These are phyloP conservation scores for Microbotryum silenes-acaulis DNA, from an alignment of 1,284 basidiomycete species.

Conservation along the genomic window DNA sequence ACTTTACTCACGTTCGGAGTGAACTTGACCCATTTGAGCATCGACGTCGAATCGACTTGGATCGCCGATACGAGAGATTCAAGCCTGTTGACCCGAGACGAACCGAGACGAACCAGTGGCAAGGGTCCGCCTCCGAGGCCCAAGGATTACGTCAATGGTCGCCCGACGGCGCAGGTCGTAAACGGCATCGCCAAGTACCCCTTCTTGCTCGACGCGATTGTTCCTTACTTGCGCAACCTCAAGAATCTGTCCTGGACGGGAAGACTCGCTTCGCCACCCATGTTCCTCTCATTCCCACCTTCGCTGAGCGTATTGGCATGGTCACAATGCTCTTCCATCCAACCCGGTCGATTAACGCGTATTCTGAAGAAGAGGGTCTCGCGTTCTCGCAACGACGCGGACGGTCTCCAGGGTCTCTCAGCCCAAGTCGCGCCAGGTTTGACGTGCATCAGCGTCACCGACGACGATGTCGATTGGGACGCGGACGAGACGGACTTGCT, in stretches of 20 bases:
- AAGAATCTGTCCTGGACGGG: slow-evolving; percentile 12
- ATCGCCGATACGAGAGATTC: not conserved
- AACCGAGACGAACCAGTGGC: not conserved
- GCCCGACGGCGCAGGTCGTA: not conserved
- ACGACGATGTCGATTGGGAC: slow-evolving; percentile 24
- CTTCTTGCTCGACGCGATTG: slow-evolving; percentile 19
- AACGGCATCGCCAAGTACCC: not conserved
- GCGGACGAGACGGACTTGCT: slow-evolving; percentile 8
- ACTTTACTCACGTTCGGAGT: slow-evolving; percentile 15
- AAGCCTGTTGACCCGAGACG: not conserved
- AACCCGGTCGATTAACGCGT: slow-evolving; percentile 10
- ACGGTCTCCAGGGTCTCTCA: not conserved
- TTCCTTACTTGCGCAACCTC: slow-evolving; percentile 18
- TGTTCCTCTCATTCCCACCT: slow-evolving; percentile 17
- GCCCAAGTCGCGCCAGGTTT: slow-evolving; percentile 9
- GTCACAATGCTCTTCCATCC: slow-evolving; percentile 11
- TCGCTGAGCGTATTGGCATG: slow-evolving; percentile 12
- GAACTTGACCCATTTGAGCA: slow-evolving; percentile 14
- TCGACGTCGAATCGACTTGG: slow-evolving; percentile 11
- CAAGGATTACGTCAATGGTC: slow-evolving; percentile 17
- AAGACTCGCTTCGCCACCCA: slow-evolving; percentile 6
- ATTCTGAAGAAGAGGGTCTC: slow-evolving; percentile 13
- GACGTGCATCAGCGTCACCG: slow-evolving; percentile 10
- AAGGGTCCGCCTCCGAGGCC: not conserved
- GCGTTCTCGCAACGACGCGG: slow-evolving; percentile 9